Evolutionary conservation across 2,329 filamentous ascomycete species (phyloP).

Genomic region (Dactylellina drechsleri): DNA sequence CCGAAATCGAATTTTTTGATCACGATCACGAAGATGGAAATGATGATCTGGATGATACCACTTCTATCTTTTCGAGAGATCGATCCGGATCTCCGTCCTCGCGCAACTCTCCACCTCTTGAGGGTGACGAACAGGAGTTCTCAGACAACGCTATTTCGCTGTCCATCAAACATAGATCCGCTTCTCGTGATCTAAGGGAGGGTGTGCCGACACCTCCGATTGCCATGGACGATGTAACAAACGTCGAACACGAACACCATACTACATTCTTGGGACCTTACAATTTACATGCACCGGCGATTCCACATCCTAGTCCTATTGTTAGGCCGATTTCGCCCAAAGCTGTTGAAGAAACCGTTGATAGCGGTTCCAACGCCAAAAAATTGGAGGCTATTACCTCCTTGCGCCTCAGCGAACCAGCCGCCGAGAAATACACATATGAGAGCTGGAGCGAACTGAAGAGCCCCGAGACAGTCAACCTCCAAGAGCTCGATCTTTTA

Average conservation of each 20-base stretch:
- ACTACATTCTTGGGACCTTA: constrained; percentile 65
- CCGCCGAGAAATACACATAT: constrained; percentile 65
- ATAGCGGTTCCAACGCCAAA: constrained; percentile 23
- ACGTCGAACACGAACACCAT: constrained; percentile 63
- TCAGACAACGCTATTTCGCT: constrained; percentile 86
- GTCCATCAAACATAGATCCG: constrained; percentile 67
- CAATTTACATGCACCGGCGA: constrained; percentile 61
- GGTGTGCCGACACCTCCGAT: constrained; percentile 51
- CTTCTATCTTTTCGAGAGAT: constrained; percentile 73
- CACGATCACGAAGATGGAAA: constrained; percentile 82
- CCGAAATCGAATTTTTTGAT: constrained; percentile 89
- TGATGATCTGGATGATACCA: constrained; percentile 70
- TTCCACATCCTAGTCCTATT: constrained; percentile 44
- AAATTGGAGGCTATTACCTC: constrained; percentile 53
- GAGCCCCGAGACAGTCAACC: constrained; percentile 86
- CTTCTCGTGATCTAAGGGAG: constrained; percentile 56
- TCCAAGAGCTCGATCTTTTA: constrained; percentile 91
- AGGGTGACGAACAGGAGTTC: constrained; percentile 96
- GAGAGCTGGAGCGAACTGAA: constrained; percentile 66
- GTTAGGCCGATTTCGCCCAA: constrained; percentile 47
- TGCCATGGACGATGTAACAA: constrained; percentile 69
- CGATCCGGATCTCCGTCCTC: constrained; percentile 65
- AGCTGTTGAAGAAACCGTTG: constrained; percentile 23
- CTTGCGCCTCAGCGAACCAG: constrained; percentile 56
- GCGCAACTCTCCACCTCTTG: constrained; percentile 78